Evolutionary conservation across 176 grass and related monocot genomes (phyloP).

Genomic region (Oryza officinalis): DNA sequence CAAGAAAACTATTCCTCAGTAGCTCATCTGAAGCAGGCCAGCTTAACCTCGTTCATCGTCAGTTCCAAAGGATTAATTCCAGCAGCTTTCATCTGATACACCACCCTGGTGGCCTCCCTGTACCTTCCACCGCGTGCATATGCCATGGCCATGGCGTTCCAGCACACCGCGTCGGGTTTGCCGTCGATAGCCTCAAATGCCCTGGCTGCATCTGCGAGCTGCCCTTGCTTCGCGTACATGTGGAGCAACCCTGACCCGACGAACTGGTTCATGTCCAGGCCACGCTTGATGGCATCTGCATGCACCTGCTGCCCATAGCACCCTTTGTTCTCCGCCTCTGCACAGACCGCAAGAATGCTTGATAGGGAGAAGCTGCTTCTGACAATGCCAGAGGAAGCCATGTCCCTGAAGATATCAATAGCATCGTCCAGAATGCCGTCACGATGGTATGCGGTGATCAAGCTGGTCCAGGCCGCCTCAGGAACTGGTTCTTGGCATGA

Average conservation of each 20-base stretch:
- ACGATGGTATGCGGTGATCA: slow-evolving; percentile 57
- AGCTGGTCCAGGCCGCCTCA: slow-evolving; percentile 57
- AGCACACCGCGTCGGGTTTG: slow-evolving; percentile 49
- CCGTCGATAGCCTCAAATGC: slow-evolving; percentile 50
- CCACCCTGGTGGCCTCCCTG: slow-evolving; percentile 55
- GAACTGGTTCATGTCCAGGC: slow-evolving; percentile 54
- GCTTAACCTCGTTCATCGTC: slow-evolving; percentile 40
- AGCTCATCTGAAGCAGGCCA: slow-evolving; percentile 46
- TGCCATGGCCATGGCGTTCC: slow-evolving; percentile 65
- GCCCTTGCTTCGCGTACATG: slow-evolving; percentile 71
- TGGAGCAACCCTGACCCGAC: slow-evolving; percentile 66
- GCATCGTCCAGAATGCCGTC: slow-evolving; percentile 54
- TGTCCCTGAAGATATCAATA: slow-evolving; percentile 62
- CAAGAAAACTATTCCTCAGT: neutral
- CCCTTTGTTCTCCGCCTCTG: slow-evolving; percentile 37
- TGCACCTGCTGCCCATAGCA: slow-evolving; percentile 68
- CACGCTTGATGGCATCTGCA: slow-evolving; percentile 64
- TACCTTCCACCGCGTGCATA: slow-evolving; percentile 55
- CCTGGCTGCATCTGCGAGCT: slow-evolving; percentile 48
- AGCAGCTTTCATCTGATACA: slow-evolving; percentile 70
- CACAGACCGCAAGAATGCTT: slow-evolving; percentile 56
- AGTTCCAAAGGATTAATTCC: slow-evolving; percentile 50
- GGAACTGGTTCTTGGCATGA: slow-evolving; percentile 11
- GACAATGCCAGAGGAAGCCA: slow-evolving; percentile 46
- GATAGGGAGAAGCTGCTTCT: slow-evolving; percentile 59